Evolutionary conservation across 768 basidiomycete genomes (phyloP).

Genomic region (Rhodotorula sphaerocarpa): DNA sequence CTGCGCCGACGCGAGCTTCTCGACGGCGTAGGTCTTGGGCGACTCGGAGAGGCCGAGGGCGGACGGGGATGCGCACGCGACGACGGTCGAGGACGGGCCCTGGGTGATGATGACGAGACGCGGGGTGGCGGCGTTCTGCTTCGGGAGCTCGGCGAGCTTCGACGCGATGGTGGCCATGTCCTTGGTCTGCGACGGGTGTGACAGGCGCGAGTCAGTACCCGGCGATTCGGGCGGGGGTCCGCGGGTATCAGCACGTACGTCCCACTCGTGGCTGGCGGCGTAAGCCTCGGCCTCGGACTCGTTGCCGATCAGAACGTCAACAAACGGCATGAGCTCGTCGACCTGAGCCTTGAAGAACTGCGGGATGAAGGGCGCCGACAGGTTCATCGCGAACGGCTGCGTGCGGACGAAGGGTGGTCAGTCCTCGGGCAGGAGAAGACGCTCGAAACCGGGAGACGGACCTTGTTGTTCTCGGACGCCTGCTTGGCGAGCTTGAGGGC

Average conservation of each 20-base stretch:
- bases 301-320: slow-evolving; percentile 90
- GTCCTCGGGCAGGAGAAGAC: background rate
- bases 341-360: slow-evolving; percentile 83
- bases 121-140: slow-evolving; percentile 60
- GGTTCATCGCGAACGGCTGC: slow-evolving; percentile 80
- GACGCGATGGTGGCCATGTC: slow-evolving; percentile 63
- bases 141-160: slow-evolving; percentile 64
- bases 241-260: slow-evolving; percentile 44
- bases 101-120: slow-evolving; percentile 87
- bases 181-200: slow-evolving; percentile 46
- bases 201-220: background rate
- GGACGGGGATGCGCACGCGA: slow-evolving; percentile 56
- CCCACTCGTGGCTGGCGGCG: slow-evolving; percentile 62
- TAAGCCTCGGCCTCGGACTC: slow-evolving; percentile 87
- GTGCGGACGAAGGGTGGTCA: background rate
- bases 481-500: slow-evolving; percentile 67
- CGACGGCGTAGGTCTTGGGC: slow-evolving; percentile 53
- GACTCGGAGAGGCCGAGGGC: background rate
- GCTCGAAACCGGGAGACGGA: slow-evolving; percentile 41
- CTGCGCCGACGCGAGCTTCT: slow-evolving; percentile 52
- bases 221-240: no score
- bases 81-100: slow-evolving; percentile 67
- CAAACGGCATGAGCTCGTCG: slow-evolving; percentile 68
- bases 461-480: slow-evolving; percentile 69
- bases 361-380: slow-evolving; percentile 94